These are phyloP conservation scores for Scheffersomyces cryptocercus DNA, from an alignment of 1,139 yeast species.

Conservation along the genomic window DNA sequence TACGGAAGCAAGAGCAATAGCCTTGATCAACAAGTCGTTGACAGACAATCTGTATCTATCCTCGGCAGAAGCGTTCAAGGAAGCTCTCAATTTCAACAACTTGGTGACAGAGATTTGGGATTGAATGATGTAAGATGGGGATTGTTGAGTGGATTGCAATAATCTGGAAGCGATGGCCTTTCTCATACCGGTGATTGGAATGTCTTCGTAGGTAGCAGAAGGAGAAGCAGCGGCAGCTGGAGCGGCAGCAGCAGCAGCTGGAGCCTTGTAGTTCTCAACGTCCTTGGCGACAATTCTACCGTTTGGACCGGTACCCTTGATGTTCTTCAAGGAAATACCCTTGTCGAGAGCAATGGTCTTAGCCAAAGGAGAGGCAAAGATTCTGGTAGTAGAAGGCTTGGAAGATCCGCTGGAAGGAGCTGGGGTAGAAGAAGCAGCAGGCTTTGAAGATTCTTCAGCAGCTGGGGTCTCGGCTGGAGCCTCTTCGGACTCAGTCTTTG, in stretches of 20 bases:
- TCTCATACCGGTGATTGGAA: conserved; percentile 90
- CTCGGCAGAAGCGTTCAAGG: conserved; percentile 81
- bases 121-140: conserved; percentile 92
- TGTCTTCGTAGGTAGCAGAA: conserved; percentile 68
- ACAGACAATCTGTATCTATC: conserved; percentile 91
- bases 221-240: conserved; percentile 53
- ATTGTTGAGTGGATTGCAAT: conserved; percentile 77
- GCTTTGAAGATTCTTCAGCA: conserved; percentile 27
- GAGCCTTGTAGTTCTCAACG: conserved; percentile 66
- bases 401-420: conserved; percentile 23
- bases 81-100: conserved; percentile 86
- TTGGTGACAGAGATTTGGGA: conserved; percentile 85
- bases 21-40: conserved; percentile 92
- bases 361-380: conserved; percentile 94
- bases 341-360: conserved; percentile 90
- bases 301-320: conserved; percentile 91
- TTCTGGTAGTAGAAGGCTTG: conserved; percentile 52
- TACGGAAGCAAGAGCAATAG: conserved; percentile 84
- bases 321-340: conserved; percentile 81
- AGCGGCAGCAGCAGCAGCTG: conserved; percentile 47
- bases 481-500: conserved; percentile 28
- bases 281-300: conserved; percentile 94
- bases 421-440: conserved; percentile 27
- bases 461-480: conserved; percentile 36
- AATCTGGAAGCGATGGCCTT: conserved; percentile 90